Evolutionary conservation across 78 protist genomes (phyloP).

Genomic region (Isochrysis galbana): DNA sequence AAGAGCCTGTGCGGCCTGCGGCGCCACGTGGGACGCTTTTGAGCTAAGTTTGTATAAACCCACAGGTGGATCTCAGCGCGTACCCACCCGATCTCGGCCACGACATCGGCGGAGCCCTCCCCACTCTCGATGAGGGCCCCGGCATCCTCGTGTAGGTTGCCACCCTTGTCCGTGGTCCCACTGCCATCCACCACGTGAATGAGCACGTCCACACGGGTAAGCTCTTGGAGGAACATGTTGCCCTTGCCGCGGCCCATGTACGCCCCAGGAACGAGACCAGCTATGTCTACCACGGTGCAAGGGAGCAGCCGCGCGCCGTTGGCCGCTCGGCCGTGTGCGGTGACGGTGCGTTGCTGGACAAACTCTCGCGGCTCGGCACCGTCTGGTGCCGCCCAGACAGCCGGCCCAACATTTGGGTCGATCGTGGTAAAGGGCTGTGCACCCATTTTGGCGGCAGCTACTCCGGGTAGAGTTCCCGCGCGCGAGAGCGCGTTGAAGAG

Average conservation of each 20-base stretch:
- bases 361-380: neutral
- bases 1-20: slow-evolving; percentile 43
- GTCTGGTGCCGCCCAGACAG: neutral
- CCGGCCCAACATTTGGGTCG: slow-evolving; percentile 76
- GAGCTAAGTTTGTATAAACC: slow-evolving; percentile 66
- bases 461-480: slow-evolving; percentile 61
- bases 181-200: slow-evolving; percentile 82
- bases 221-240: slow-evolving; percentile 80
- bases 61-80: slow-evolving; percentile 69
- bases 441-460: slow-evolving; percentile 35
- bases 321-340: neutral
- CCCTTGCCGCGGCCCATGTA: slow-evolving; percentile 75
- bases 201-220: slow-evolving; percentile 76
- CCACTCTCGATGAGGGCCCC: too few relatives aligned
- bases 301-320: slow-evolving; percentile 32
- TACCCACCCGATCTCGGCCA: slow-evolving; percentile 76
- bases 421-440: slow-evolving; percentile 86
- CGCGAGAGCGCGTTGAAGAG: slow-evolving; percentile 82
- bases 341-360: neutral
- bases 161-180: slow-evolving; percentile 75
- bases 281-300: slow-evolving; percentile 77
- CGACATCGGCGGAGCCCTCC: neutral
- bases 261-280: slow-evolving; percentile 91
- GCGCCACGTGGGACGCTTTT: slow-evolving; percentile 53
- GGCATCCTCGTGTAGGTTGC: slow-evolving; percentile 8